Base-by-base conservation (phyloP, 805 yeast genomes). In the Metschnikowia anglica region DNA sequence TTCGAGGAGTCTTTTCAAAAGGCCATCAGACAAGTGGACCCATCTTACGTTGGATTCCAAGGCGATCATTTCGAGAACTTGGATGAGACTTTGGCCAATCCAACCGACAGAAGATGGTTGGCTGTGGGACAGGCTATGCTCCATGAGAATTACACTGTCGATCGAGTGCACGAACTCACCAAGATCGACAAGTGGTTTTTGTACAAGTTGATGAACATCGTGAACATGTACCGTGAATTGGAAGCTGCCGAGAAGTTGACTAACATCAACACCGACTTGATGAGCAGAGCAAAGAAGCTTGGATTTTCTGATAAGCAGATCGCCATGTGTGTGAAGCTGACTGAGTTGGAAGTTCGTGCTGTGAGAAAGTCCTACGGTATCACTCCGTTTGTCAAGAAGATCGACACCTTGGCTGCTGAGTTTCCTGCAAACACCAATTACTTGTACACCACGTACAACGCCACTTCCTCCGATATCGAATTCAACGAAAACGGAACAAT, bases 1-100 rank as follows among this genome's bases (percentile, higher is more conserved):
- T 91, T 91, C 63, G 99, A 91, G 73, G 99, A 91, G 72, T 85
- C 97, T 26, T 84, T 91, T 77, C 97, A 93, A 74, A 91, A 91
- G 76, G 98, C 98, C 33, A 82, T 91, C 53, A 83, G 99, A 72
- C 96, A 90, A 68, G 88, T 89, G 49, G 97, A 89, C 61, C 97
- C 97, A 31, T 82, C 95, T 2, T 81, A 79, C 51, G 64, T 88
- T 58, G 97, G 97, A 30, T 87, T 89, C 79, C 96, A 89, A 72
- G 96, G 96, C 57, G 88, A 78, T 53, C 72, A 76, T 47, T 78
- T 78, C 51, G 96, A 88, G 53, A 70, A 84, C 60, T 74, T 89
- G 62, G 97, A 90, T 61, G 79, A 76, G 38, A 85, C 76, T 15
- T 76, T 90, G 56, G 74, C 85, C 29, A 81, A 85, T 60, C 97